Percentiles rank a stretch among this genome's conserved stretches.
These are phyloP conservation scores for Penicillium sp. DNA, from an alignment of 2,329 filamentous ascomycete genomes.

Conservation along the genomic window DNA sequence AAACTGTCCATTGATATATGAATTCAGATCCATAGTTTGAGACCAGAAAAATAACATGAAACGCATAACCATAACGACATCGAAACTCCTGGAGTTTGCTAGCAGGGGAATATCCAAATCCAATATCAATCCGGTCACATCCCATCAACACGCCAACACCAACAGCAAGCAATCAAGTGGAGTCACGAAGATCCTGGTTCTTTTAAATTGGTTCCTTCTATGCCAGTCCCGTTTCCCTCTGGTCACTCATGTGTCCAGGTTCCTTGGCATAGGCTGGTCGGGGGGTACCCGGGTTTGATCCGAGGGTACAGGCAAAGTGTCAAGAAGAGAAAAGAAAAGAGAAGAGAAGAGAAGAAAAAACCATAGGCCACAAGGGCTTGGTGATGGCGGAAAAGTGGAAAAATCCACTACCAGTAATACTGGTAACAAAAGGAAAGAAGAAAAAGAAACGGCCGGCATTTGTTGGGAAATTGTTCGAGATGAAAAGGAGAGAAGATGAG, in stretches of 20 bases:
- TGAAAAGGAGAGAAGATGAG: conserved; percentile 1
- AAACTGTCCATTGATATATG: background rate
- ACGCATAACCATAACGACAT: conserved; percentile 12
- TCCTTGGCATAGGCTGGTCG: background rate
- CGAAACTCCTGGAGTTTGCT: conserved; percentile 7
- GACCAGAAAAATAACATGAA: conserved; percentile 7
- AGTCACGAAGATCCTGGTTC: background rate
- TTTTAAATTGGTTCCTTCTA: conserved; percentile 2
- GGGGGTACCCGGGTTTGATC: background rate
- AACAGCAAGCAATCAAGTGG: conserved; percentile 1
- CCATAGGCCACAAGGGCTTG: background rate
- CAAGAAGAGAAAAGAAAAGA: background rate
- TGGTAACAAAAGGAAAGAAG: conserved; percentile 6
- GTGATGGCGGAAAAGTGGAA: background rate
- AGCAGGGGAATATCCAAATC: conserved; percentile 11
- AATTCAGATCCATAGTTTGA: conserved; percentile 1
- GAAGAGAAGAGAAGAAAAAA: background rate
- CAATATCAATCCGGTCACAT: conserved; percentile 6
- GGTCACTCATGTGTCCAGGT: background rate
- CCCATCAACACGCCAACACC: conserved; percentile 2
- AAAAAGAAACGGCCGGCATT: conserved; percentile 14
- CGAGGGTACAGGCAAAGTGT: background rate
- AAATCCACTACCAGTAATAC: background rate
- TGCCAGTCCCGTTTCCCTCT: background rate
- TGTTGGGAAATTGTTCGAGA: conserved; percentile 1